Evolutionary conservation across 2,329 filamentous ascomycete species (phyloP), one percentile per base, ranked within the genome.

Genomic region (Tricladium varicosporioides): DNA sequence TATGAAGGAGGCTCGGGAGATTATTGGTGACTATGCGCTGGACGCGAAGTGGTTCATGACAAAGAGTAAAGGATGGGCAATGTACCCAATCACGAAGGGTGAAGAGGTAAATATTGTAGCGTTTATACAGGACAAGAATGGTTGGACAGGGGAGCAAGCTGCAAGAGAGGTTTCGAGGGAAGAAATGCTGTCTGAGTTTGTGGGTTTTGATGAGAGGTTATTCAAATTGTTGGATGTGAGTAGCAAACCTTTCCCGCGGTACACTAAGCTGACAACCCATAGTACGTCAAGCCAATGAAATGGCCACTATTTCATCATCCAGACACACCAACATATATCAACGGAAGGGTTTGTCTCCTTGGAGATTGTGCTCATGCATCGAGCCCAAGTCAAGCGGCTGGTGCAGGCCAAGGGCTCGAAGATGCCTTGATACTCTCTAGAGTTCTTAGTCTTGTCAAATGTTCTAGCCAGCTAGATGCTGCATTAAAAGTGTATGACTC

Each of bases 321-420:
- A 5, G 73, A 76, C 1, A 63, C 59, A n/a, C 65, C 62, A 48
- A 61, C 55, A 3, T 80, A 75, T 40, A 72, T 71, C 58, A 71
- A 71, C 5, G 72, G 72, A 5, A 70, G 75, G 1, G 65, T 79
- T 15, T 76, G 73, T 47, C 73, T 86, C 1, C 69, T 82, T 0
- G 84, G 84, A 7, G 84, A 87, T 63, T 81, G 83, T 0, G 84
- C 84, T 0, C 84, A 87, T 65, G 82, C 82, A 0, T 80, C 80
- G 44, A 79, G 81, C 0, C 84, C 83, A 0, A 78, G 81, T 40
- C 79, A 83, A 44, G 83, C 82, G 0, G 77, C 82, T 1, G 83
- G 83, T 2, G 78, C 80, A 0, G 81, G 80, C 1, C 76, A 84
- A 62, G 80, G 77, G 1, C 77, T 85, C 52, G 79, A 83, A 60